phyloP scores from a whole-genome alignment of 1,139 yeast species.

The Taphrina communis region DNA sequence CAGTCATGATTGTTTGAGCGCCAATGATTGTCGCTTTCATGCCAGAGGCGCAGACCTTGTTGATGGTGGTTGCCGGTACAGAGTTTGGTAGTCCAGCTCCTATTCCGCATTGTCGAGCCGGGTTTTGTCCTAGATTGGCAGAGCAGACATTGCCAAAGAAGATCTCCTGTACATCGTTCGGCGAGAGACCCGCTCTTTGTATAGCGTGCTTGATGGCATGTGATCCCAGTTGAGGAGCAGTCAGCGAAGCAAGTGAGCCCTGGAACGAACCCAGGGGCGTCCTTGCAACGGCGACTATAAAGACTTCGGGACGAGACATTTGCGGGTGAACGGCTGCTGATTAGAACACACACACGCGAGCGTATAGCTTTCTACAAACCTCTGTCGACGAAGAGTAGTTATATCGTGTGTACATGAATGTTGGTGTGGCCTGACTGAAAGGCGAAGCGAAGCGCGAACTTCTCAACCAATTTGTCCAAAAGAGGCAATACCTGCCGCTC shows the following conservation, averaged over 20 bases:
- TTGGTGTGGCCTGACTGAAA: constrained; percentile 4
- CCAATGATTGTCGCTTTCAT: constrained; percentile 88
- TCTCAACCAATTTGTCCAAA: not conserved
- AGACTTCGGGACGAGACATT: constrained; percentile 56
- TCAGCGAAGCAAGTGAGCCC: constrained; percentile 75
- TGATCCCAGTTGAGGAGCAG: constrained; percentile 85
- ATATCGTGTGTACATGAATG: not conserved
- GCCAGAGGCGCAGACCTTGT: constrained; percentile 98
- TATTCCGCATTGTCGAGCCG: constrained; percentile 96
- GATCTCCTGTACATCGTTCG: constrained; percentile 81
- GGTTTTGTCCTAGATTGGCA: constrained; percentile 96
- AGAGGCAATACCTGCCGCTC: not conserved
- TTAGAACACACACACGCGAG: not conserved
- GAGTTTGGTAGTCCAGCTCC: constrained; percentile 82
- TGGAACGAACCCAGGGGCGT: constrained; percentile 96
- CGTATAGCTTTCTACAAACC: not conserved
- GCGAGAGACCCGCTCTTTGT: constrained; percentile 56
- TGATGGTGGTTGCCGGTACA: constrained; percentile 84
- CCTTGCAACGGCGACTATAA: constrained; percentile 88
- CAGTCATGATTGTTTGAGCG: constrained; percentile 87
- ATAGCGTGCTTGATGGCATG: constrained; percentile 70
- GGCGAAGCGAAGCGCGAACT: not conserved
- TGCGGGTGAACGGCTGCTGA: not conserved
- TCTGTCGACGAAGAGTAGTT: too few relatives aligned
- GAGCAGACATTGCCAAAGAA: constrained; percentile 90